Conservation (phyloP, 1,139 yeast genomes). For the Zygoascus sp. region DNA sequence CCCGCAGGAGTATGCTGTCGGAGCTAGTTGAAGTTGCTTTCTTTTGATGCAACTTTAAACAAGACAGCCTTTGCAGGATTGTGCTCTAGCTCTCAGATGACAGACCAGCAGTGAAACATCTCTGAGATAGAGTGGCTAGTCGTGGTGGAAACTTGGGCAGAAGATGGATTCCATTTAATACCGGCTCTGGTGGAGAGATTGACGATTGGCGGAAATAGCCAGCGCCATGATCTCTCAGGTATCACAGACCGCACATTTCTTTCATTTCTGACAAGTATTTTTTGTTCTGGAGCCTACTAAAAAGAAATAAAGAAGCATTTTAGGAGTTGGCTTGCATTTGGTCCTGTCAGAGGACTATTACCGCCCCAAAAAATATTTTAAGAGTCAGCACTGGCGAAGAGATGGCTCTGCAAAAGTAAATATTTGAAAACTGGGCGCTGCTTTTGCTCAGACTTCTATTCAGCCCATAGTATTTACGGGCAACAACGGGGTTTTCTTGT, state of each 20-base stretch:
- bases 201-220: no score
- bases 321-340: neutral
- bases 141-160: neutral
- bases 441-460: neutral
- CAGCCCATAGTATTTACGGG: neutral
- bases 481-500: neutral
- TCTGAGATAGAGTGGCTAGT: neutral
- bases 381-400: neutral
- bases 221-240: no score
- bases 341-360: neutral
- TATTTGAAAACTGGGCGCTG: neutral
- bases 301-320: neutral
- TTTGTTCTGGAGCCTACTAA: neutral
- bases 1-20: neutral
- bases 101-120: slow-evolving; percentile 1
- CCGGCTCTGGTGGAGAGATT: no score
- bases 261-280: no score
- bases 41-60: neutral
- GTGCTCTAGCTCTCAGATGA: neutral
- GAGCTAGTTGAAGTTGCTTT: neutral
- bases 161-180: no score
- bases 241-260: no score
- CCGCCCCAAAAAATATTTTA: neutral
- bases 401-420: neutral
- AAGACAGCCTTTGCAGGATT: neutral